Base-by-base conservation (phyloP, 352 stramenopile genomes). In the Phytophthora lateralis region DNA sequence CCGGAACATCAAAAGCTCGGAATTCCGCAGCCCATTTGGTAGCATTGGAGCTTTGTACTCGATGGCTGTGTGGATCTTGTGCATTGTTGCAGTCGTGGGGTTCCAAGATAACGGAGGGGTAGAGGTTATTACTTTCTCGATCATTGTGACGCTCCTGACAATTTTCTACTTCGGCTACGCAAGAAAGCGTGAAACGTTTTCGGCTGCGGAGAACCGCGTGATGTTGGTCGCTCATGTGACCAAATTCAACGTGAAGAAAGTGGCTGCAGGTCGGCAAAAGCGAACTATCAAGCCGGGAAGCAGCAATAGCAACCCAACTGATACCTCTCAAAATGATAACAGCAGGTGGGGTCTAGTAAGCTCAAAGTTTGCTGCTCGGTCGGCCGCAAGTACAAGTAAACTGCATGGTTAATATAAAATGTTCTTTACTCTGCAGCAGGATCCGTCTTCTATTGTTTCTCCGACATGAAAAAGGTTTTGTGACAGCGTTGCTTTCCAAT, bases 211-310 rank as follows among this genome's bases (percentile, higher is more conserved):
- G 57, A 67, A 69, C 47, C 60, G 58, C 9, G 38, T 71, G 7
- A 47, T 80, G 39, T 55, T 77, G 12, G 56, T 80, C 20, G 71
- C 71, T 2, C 68, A 80, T 21, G 71, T 77, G 17, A 74, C 57
- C 10, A 70, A 74, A 38, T 70, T 71, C 43, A 71, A 71, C 41
- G 35, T 50, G 39, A 69, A 64, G 8, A 62, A 55, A 27, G 44
- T 54, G 8, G 54, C 44, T 12, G 53, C 53, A 26, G 17, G 17
- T 24, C 56, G 56, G 8, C 46, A 42, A 17, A 53, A 53, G 30
- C 29, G 17, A 11, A 4, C 1, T 27, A 42, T 17, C 12, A 37
- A 42, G 15, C 48, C 8, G 21, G 27, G 17, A 24, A 15, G 18
- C 18, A 24, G n/a, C 18, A 46, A 46, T 27, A 45, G 55, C 55